A percentile compares a stretch with the other conserved stretches of the same genome.
phyloP scores from a whole-genome alignment of 1,139 yeast genomes.

The Sugiyamaella castrensis region DNA sequence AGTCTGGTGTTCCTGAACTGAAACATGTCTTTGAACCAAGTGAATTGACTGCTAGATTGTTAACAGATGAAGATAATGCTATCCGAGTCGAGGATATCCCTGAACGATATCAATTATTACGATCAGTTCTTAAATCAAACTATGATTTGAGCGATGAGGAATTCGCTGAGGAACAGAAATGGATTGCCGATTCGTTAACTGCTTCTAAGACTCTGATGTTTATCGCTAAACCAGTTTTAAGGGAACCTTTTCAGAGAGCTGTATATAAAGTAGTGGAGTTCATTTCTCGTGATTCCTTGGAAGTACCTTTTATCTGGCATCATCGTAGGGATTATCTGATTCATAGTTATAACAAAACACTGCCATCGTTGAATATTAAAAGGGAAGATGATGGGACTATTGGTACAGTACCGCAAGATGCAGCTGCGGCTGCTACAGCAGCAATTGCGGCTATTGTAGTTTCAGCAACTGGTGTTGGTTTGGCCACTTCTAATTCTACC shows the following conservation, averaged over 20 bases:
- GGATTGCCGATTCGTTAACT: constrained; percentile 57
- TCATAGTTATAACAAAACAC: constrained; percentile 40
- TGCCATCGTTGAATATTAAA: constrained; percentile 15
- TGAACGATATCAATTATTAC: constrained; percentile 80
- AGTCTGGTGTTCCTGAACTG: constrained; percentile 51
- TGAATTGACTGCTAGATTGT: constrained; percentile 83
- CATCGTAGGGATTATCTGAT: constrained; percentile 88
- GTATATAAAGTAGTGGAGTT: constrained; percentile 77
- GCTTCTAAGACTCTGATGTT: constrained; percentile 26
- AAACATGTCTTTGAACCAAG: constrained; percentile 94
- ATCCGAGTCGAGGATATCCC: constrained; percentile 88
- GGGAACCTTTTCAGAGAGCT: constrained; percentile 63
- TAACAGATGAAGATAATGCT: constrained; percentile 88
- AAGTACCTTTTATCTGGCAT: constrained; percentile 95
- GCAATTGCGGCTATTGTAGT: neutral
- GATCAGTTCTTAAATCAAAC: constrained; percentile 55
- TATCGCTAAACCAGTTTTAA: constrained; percentile 42
- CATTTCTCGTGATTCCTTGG: constrained; percentile 72
- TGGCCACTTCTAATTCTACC: neutral
- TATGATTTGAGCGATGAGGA: constrained; percentile 65
- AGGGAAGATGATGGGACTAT: constrained; percentile 46
- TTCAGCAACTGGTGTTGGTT: neutral
- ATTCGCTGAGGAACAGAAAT: constrained; percentile 65
- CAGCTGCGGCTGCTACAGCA: neutral
- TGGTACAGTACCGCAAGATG: no score